Base-by-base conservation (phyloP, 2,329 filamentous ascomycete species). In the Xylaria polymorpha region DNA sequence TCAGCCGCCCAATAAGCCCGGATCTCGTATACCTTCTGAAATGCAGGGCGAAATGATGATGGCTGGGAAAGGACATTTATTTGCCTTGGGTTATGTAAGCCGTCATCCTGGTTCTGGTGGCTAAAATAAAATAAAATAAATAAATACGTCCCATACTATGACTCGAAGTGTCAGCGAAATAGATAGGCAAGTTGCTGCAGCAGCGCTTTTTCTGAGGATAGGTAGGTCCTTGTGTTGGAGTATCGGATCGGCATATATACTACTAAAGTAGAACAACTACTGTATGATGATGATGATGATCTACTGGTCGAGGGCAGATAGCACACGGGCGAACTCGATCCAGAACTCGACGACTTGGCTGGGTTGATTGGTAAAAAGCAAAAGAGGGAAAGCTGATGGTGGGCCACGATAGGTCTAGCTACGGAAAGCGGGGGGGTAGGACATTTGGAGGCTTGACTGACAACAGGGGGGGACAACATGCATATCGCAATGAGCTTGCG, bases 401-500 rank as follows among this genome's bases (percentile, higher is more conserved):
- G 35, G 32, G 25, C 48, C 46, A 51, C 14, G 29, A 41, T 64
- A 51, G n/a, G 55, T 44, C 43, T 48, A 50, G 29, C 56, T 12
- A 25, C 32, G 41, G 53, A 61, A 65, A 61, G 57, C 43, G 25
- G 25, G 57, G 50, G 44, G 44, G 32, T n/a, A 46, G 50, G 29
- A 39, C 20, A 41, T 57, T 56, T 56, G 51, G 37, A 57, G 41
- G 60, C 48, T 63, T 63, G 37, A 22, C n/a, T 56, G 56, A 44
- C 29, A 10, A 56, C 37, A n/a, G n/a, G 35, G 59, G 4, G 18
- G 56, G 20, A 15, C 18, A 44, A 25, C 39, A 37, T 32, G 64
- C 44, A 53, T 48, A 55, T 61, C 44, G 32, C n/a, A 46, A 58
- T 68, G 57, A 66, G 25, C 35, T 44, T 50, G 50, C 43, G 51